Evolutionary conservation across 441 rosid genomes (phyloP), one percentile per base, ranked within the genome.

Genomic region (Euphorbia schlechtendalii): DNA sequence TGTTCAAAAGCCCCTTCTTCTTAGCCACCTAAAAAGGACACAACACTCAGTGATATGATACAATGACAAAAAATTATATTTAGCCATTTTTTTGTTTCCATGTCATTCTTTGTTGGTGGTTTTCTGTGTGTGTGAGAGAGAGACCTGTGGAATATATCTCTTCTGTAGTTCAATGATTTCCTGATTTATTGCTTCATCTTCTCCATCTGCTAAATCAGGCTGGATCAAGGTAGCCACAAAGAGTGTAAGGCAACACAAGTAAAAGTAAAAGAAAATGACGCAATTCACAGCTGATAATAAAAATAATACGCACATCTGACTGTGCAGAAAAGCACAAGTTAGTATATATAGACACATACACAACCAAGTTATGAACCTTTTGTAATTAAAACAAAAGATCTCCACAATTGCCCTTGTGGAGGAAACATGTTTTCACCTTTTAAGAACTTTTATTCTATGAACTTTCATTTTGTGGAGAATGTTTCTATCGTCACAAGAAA

Each of bases 181-280:
- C 66, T 77, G 71, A 72, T 52, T 59, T 56, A 84, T 69, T 28
- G 74, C 66, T 64, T 79, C 86, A 66, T 74, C 85, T 69, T 84
- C 89, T 61, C 82, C 80, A 75, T 84, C 84, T 49, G 82, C 78
- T 54, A 84, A 79, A 78, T 79, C 87, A 77, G 89, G 89, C 89
- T 84, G 77, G 71, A 48, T 72, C 51, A 64, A 45, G n/a, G 64
- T 55, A 74, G 14, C 72, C 59, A 61, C 21, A 48, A 8, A 45
- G 22, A 17, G 38, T 1, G 54, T 41, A 30, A 49, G 12, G 43
- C 18, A n/a, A 8, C 55, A 49, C 36, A 64, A 56, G 36, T 28
- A 21, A 27, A 43, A 28, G 56, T 46, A 28, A 52, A 11, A 12
- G 36, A 38, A 43, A 43, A 12, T 43, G 48, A 10, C 17, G 48